Base-by-base conservation (phyloP, 139 green algal species). In the Picochlorum sp. region DNA sequence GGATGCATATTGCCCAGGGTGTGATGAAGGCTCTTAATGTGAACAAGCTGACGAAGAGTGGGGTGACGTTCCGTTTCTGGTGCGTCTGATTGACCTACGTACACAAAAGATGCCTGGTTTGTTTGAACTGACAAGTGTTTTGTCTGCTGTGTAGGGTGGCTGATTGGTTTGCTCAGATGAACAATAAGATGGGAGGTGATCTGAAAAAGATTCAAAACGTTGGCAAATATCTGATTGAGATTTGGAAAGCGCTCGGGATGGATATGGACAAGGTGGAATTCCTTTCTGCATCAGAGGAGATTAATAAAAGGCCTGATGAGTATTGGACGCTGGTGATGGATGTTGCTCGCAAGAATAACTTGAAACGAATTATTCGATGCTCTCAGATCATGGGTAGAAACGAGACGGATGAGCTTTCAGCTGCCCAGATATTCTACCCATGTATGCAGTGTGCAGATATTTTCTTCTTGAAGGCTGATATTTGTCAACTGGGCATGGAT, bases 401-500 rank as follows among this genome's bases (percentile, higher is more conserved):
- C 38, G 94, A 99, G 79, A 87, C 74, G 6, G 92, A 97, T 54
- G 94, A 99, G 30, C 77, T 99, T 18, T 84, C 70, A 18, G 90
- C 94, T 0, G 86, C 91, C 6, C 94, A 98, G 77, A 97, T 98
- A 66, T 96, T 99, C 77, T 98, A 99, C 78, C 94, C 94, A 8
- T 90, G 87, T 80, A 99, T 99, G 94, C 94, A 97, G 79, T 92
- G 81, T 41, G 90, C 88, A 4, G 90, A 97, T 85, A 97, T 99
- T 77, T 98, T 99, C 86, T 98, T 96, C 85, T 81, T 98, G 34
- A 95, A 96, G 81, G 94, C 92, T 11, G 94, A 99, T 84, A 98
- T 99, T 77, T 98, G 94, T 83, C 94, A 99, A 81, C 85, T 99
- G 62, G 94, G 94, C 59, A 88, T 98, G 85, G 94, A 98, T 72